These are phyloP conservation scores for Calycina herbarum DNA, from an alignment of 2,329 filamentous ascomycete genomes.

Conservation along the genomic window DNA sequence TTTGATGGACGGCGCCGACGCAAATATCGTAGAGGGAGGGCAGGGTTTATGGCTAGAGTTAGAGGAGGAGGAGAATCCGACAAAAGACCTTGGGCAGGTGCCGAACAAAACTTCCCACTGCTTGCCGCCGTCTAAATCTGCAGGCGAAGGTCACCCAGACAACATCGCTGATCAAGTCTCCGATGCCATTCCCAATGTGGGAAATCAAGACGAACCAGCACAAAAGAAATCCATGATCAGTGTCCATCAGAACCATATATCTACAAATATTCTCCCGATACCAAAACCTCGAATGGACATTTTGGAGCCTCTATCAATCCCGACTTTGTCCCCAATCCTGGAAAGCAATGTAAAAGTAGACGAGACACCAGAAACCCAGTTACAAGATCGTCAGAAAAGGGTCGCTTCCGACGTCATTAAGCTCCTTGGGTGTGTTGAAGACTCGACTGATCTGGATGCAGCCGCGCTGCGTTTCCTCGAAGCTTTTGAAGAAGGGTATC, in stretches of 20 bases:
- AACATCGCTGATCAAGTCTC: slow-evolving; percentile 99
- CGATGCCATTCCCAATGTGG: slow-evolving; percentile 84
- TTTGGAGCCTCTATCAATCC: too few species aligned
- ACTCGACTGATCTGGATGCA: slow-evolving; percentile 20
- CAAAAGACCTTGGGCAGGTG: background rate
- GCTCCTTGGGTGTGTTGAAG: slow-evolving; percentile 20
- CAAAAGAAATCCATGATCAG: background rate
- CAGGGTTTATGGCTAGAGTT: background rate
- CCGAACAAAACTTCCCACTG: background rate
- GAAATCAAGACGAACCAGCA: background rate
- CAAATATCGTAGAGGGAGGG: background rate
- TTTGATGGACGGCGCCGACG: background rate
- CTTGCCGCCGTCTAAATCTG: slow-evolving; percentile 69
- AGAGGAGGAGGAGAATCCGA: background rate
- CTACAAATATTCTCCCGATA: too few species aligned
- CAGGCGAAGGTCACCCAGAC: slow-evolving; percentile 89
- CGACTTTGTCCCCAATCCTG: too few species aligned
- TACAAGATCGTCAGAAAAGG: slow-evolving; percentile 21
- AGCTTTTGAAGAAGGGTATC: slow-evolving; percentile 27
- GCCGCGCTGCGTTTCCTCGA: slow-evolving; percentile 29
- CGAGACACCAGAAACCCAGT: background rate
- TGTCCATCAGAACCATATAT: too few species aligned
- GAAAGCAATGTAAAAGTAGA: background rate
- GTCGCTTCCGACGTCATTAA: slow-evolving; percentile 28
- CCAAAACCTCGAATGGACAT: too few species aligned